Evolutionary conservation across 495 filamentous ascomycete genomes (phyloP), one percentile per base, ranked within the genome.

Genomic region (Terfezia claveryi): DNA sequence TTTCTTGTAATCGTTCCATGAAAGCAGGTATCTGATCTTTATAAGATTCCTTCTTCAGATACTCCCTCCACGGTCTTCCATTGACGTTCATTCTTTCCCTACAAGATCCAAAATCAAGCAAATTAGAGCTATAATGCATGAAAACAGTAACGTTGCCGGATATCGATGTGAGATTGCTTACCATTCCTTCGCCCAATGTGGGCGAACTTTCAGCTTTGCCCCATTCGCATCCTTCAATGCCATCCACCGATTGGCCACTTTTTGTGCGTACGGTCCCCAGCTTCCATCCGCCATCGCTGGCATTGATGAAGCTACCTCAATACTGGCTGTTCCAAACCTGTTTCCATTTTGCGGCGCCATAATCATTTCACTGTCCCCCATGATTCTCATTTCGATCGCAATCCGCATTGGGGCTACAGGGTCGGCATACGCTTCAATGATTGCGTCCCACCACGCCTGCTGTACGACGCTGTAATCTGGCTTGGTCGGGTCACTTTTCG

Each of bases 171-270:
- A 8, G 41, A 20, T 55, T 52, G 52, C 37, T 20, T 64, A 61
- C 74, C 74, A 76, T 55, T 76, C 72, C 62, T 77, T 77, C 0
- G 74, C 74, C 74, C 73, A 75, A 58, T 77, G 74, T 11, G 74
- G 74, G 8, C 74, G 56, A 17, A 70, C 66, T 44, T 72, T 69
- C 38, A 70, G 53, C 38, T 58, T 55, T 10, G 57, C 55, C 0
- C 65, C 67, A 11, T 65, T 50, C 0, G 38, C 53, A 14, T 66
- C 68, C 10, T 58, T 66, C 54, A 71, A 71, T n/a, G 58, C 59
- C 64, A 68, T 67, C 74, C 74, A 77, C 52, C 63, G 60, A 54
- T 74, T 71, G 4, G 68, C 54, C 12, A 76, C 68, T 23, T 66
- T 63, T 59, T 76, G 73, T 2, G 60, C 59, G 55, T 74, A 75